Evolutionary conservation across 106 monocot species (phyloP), one percentile per base, ranked within the genome.

Genomic region (Hemerocallis citrina): DNA sequence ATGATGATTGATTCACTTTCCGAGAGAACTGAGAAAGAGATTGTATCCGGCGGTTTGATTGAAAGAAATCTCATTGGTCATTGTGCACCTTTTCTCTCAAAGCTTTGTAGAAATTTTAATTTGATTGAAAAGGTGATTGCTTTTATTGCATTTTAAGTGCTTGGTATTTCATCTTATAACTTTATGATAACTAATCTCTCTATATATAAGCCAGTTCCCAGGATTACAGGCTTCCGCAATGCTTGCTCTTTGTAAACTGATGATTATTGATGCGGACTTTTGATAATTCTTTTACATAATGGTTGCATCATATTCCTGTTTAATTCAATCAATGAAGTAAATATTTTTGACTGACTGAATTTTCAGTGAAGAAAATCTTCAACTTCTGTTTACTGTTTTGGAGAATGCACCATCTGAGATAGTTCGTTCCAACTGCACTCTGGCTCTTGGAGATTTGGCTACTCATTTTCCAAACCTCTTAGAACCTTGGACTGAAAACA

Each of bases 401-500:
- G 91, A 98, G 62, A 80, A 51, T 57, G 81, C 92, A 19, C 75
- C 74, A 55, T 92, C 82, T 45, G 98, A 98, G 68, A 87, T 74
- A 36, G 98, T 98, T 66, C 84, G 98, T 39, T 92, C 98, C 17
- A 98, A 98, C 52, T 98, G 98, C 63, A 98, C 81, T 21, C 52
- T 98, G 34, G 87, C 98, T 68, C 87, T 98, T 65, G 98, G 88
- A 1, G 98, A 98, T 44, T 77, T 98, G 67, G 77, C 88, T 50
- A 88, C 80, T 73, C 91, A 92, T 42, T 98, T 92, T 72, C 98
- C 98, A 30, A 98, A 98, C 62, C 68, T 98, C 34, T 41, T 98
- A 62, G 98, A 92, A 64, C 92, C 98, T 6, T 98, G 98, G 98
- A 98, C 98, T 56, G 88, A 92, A 57, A 82, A 92, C 34, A 85